These are phyloP conservation scores for Oryza officinalis DNA, from an alignment of 176 grass and related monocot genomes.

Conservation along the genomic window DNA sequence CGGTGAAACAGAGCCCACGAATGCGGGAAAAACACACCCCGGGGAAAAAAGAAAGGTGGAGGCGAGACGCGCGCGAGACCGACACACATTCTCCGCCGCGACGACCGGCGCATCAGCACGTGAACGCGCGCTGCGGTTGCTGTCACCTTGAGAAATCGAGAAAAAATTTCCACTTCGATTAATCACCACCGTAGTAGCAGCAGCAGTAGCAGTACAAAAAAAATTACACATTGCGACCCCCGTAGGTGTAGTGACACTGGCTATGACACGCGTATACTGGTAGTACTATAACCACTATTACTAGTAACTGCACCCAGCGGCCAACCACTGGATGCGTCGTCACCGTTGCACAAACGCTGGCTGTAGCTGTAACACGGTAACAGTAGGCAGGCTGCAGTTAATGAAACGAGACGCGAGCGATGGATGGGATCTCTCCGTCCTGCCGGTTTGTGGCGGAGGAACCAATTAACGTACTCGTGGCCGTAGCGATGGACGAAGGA, in stretches of 20 bases:
- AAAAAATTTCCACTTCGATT: neutral
- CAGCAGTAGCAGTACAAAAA: constrained; percentile 7
- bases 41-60: neutral
- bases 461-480: neutral
- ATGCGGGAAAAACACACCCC: constrained; percentile 6
- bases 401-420: neutral
- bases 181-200: constrained; percentile 1
- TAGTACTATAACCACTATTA: neutral
- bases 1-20: neutral
- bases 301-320: neutral
- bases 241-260: neutral
- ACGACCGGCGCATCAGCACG: constrained; percentile 15
- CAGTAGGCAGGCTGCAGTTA: constrained; percentile 7
- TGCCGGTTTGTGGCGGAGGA: constrained; percentile 33
- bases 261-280: constrained; percentile 7
- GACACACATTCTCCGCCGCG: constrained; percentile 44
- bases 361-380: neutral
- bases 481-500: neutral
- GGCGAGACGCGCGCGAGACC: too few species aligned
- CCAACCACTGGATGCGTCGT: neutral
- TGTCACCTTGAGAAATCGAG: neutral
- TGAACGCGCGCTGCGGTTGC: neutral
- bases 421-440: constrained; percentile 26
- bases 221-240: constrained; percentile 29
- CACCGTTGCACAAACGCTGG: neutral